These are phyloP conservation scores for Pseudogymnoascus sp. DNA, from an alignment of 2,329 filamentous ascomycete genomes.

Conservation along the genomic window DNA sequence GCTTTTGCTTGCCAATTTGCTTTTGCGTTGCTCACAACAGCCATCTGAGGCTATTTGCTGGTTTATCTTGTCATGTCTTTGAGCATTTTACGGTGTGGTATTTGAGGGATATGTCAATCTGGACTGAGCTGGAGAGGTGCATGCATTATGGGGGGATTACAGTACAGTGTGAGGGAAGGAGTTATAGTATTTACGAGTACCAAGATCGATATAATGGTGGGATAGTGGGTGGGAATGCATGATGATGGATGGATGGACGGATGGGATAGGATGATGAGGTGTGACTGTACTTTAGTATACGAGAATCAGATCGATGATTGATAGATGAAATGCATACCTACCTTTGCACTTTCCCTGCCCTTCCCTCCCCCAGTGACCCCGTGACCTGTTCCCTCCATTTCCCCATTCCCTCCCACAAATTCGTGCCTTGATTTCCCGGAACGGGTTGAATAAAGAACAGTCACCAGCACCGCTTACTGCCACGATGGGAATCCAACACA, in stretches of 20 bases:
- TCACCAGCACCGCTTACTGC: neutral
- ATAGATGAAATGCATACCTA: neutral
- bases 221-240: too few relatives aligned
- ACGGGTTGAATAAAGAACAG: neutral
- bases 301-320: neutral
- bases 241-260: neutral
- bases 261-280: neutral
- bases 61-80: neutral
- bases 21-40: neutral
- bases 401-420: neutral
- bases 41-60: neutral
- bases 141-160: neutral
- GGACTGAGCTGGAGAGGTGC: neutral
- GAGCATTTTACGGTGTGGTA: neutral
- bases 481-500: neutral
- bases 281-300: neutral
- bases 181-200: neutral
- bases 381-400: neutral
- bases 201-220: neutral
- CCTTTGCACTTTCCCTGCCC: neutral
- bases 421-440: neutral
- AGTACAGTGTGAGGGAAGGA: neutral
- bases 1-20: neutral
- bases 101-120: neutral
- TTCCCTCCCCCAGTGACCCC: too few relatives aligned